Conservation (phyloP, 2,329 filamentous ascomycete genomes). For the Periconia sp. region DNA sequence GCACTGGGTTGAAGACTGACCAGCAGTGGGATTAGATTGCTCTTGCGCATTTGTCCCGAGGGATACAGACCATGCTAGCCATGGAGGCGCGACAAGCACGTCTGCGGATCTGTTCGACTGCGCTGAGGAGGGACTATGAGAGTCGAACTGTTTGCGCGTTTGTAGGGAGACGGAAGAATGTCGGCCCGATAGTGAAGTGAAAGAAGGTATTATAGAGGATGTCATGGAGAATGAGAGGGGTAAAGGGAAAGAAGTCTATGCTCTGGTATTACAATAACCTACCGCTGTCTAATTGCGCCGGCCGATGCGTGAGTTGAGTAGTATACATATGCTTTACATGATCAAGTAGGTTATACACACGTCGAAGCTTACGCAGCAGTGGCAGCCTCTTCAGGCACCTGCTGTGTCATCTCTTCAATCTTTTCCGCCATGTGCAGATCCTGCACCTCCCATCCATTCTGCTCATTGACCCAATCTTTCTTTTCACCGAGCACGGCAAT, state of each 20-base stretch:
- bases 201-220: background rate
- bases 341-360: slow-evolving; percentile 11
- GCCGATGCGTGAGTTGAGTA: slow-evolving; percentile 29
- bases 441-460: slow-evolving; percentile 74
- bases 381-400: slow-evolving; percentile 24
- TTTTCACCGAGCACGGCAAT: slow-evolving; percentile 82
- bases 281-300: slow-evolving; percentile 9
- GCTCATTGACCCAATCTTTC: slow-evolving; percentile 70
- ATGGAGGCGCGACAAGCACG: slow-evolving; percentile 22
- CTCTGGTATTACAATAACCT: slow-evolving; percentile 4
- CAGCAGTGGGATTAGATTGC: slow-evolving; percentile 19
- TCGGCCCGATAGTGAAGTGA: slow-evolving; percentile 1
- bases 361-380: slow-evolving; percentile 8
- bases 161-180: slow-evolving; percentile 6
- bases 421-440: slow-evolving; percentile 69
- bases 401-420: slow-evolving; percentile 29
- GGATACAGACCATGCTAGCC: slow-evolving; percentile 29
- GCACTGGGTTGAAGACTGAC: slow-evolving; percentile 15
- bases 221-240: slow-evolving; percentile 3
- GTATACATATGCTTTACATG: slow-evolving; percentile 25
- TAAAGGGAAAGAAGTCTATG: background rate
- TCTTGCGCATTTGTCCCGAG: slow-evolving; percentile 28
- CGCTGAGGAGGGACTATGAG: slow-evolving; percentile 25
- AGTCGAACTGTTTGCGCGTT: slow-evolving; percentile 7
- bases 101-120: slow-evolving; percentile 38